Conservation (phyloP, 2,329 filamentous ascomycete genomes). For the Dactylonectria estremocensis region DNA sequence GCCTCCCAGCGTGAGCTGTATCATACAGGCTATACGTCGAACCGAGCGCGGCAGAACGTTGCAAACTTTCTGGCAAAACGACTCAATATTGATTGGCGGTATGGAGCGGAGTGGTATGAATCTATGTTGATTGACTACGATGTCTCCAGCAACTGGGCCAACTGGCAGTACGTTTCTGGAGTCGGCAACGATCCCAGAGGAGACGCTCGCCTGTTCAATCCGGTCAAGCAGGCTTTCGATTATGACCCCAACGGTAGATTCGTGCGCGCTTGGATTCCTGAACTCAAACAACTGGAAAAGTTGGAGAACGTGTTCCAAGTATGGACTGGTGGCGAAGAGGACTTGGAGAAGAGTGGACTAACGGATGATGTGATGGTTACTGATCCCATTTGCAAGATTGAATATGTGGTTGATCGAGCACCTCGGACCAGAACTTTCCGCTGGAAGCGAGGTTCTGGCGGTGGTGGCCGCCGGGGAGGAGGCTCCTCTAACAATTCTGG, state of each 20-base stretch:
- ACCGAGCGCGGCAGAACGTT: slow-evolving; percentile 83
- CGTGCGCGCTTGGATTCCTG: slow-evolving; percentile 81
- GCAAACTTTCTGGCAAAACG: slow-evolving; percentile 82
- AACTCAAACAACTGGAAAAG: slow-evolving; percentile 70
- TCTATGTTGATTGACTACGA: slow-evolving; percentile 83
- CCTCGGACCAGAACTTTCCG: slow-evolving; percentile 50
- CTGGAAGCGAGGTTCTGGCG: slow-evolving; percentile 43
- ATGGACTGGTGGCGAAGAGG: slow-evolving; percentile 74
- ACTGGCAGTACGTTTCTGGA: slow-evolving; percentile 87
- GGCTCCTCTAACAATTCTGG: not conserved
- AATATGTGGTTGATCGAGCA: slow-evolving; percentile 72
- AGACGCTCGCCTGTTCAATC: slow-evolving; percentile 83
- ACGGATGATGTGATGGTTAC: slow-evolving; percentile 75
- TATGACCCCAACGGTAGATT: slow-evolving; percentile 81
- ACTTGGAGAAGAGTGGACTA: slow-evolving; percentile 71
- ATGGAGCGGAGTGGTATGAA: slow-evolving; percentile 89
- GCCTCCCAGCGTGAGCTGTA: slow-evolving; percentile 82
- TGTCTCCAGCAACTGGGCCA: slow-evolving; percentile 82
- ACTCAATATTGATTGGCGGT: slow-evolving; percentile 82
- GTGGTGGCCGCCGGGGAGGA: slow-evolving; percentile 39
- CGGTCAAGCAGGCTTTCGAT: slow-evolving; percentile 84
- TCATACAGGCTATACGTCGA: slow-evolving; percentile 84
- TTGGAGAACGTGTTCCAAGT: slow-evolving; percentile 77
- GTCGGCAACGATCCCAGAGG: slow-evolving; percentile 85
- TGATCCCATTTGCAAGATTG: slow-evolving; percentile 75